A percentile compares a stretch with the other conserved stretches of the same genome.
Conservation (phyloP, 495 filamentous ascomycete species). For the Penicillium angulare region DNA sequence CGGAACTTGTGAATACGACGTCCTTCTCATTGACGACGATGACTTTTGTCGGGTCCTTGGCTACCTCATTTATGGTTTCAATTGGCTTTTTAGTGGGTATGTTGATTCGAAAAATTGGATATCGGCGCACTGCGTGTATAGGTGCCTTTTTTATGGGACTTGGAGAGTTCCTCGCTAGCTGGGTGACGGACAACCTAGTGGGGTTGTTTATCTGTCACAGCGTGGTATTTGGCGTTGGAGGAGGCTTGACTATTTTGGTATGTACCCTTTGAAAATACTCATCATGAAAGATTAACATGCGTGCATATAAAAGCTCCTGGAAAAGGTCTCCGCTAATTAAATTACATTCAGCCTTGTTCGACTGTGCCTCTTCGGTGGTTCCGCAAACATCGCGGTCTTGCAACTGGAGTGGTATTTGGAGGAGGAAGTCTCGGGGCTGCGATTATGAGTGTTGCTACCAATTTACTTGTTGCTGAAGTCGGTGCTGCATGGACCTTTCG, state of each 20-base stretch:
- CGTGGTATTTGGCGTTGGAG: slow-evolving; percentile 11
- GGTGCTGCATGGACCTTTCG: slow-evolving; percentile 9
- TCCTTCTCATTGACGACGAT: slow-evolving; percentile 8
- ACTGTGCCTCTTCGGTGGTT: slow-evolving; percentile 9
- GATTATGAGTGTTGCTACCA: slow-evolving; percentile 8
- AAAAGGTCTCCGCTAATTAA: background rate
- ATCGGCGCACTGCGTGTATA: background rate
- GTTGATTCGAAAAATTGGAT: background rate
- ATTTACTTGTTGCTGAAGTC: slow-evolving; percentile 3
- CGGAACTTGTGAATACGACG: slow-evolving; percentile 6
- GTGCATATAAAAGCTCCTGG: background rate
- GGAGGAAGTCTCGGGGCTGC: slow-evolving; percentile 14
- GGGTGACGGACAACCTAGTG: slow-evolving; percentile 1
- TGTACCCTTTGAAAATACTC: background rate
- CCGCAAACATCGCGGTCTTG: slow-evolving; percentile 9
- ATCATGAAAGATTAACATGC: background rate
- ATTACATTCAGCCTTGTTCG: slow-evolving; percentile 1
- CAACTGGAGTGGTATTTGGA: slow-evolving; percentile 7
- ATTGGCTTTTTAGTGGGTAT: background rate
- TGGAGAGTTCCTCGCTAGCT: slow-evolving; percentile 11
- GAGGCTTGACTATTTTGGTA: slow-evolving; percentile 12
- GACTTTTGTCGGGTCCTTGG: slow-evolving; percentile 10
- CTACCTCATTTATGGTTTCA: slow-evolving; percentile 1
- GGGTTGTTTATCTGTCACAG: slow-evolving; percentile 11
- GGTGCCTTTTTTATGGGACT: slow-evolving; percentile 10